phyloP scores from a whole-genome alignment of 2,329 filamentous ascomycete species.

The Chaetomiaceae sp. region DNA sequence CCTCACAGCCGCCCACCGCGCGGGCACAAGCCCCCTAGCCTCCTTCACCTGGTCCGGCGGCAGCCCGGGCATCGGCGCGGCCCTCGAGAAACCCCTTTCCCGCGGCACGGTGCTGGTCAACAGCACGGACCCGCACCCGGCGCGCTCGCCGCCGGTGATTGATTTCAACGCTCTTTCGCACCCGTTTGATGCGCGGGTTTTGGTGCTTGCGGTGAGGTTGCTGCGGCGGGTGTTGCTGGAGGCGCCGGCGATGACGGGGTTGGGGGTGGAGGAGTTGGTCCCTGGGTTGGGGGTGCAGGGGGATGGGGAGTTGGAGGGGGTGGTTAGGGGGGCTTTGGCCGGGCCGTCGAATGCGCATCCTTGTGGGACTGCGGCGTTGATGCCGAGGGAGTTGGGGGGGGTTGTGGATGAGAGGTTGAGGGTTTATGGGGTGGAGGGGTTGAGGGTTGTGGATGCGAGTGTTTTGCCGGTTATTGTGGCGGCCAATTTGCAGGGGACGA shows the following conservation, averaged over 20 bases:
- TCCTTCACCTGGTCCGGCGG: conserved; percentile 30
- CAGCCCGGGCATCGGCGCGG: conserved; percentile 27
- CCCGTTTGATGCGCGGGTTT: conserved; percentile 35
- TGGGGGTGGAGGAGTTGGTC: not conserved
- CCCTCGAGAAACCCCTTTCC: conserved; percentile 35
- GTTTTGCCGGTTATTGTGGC: conserved; percentile 22
- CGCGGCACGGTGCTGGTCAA: conserved; percentile 37
- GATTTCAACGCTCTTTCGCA: conserved; percentile 36
- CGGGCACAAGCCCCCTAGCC: conserved; percentile 24
- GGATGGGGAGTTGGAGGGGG: conserved; percentile 28
- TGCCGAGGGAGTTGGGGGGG: conserved; percentile 17
- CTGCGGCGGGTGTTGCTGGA: not conserved
- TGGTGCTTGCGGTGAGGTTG: conserved; percentile 30
- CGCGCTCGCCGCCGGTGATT: conserved; percentile 30
- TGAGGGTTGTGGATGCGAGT: conserved; percentile 24
- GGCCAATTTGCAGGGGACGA: conserved; percentile 20
- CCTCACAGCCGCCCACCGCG: conserved; percentile 27
- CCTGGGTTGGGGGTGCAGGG: conserved; percentile 5
- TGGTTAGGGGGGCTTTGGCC: conserved; percentile 15
- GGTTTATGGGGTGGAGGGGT: conserved; percentile 20
- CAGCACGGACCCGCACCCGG: conserved; percentile 29
- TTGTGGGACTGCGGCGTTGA: conserved; percentile 28
- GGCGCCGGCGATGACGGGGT: not conserved
- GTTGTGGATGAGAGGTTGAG: conserved; percentile 16
- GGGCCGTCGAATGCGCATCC: conserved; percentile 27